Evolutionary conservation across 495 filamentous ascomycete genomes (phyloP), one percentile per base, ranked within the genome.

Genomic region (Ramalina peruviana): DNA sequence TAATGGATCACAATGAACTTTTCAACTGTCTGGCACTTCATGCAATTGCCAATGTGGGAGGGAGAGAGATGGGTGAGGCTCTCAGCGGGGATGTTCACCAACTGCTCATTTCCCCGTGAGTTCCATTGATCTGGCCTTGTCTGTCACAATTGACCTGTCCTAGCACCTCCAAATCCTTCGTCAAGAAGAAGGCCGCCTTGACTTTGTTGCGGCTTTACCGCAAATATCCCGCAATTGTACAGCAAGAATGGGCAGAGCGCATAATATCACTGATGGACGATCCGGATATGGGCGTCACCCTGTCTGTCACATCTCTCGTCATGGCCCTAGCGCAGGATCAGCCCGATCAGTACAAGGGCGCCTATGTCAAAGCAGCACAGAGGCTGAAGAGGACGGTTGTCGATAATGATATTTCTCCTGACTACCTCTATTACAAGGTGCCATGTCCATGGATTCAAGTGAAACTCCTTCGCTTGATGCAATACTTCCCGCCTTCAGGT

Each of bases 231-330:
- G 80, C 74, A 48, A 96, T 97, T 57, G 85, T 99, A 11, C 86
- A 94, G 62, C 85, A 83, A 41, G 87, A 96, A 71, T 99, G 93
- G 92, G 84, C 88, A 0, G 93, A 97, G 64, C 73, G 93, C 40
- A 96, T 99, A 58, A 94, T 99, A 62, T 89, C 90, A 2, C 71
- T 99, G 15, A 97, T 99, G 93, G 93, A 99, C 61, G 93, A 99
- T 55, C 74, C 78, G 6, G 90, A 99, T 56, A 80, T 96, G 68
- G 93, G 93, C 50, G 93, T 99, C 20, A 85, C 88, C 2, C 70
- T 97, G 7, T 99, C 93, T 0, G 88, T 97, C 26, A 97, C 93
- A 0, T 99, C 93, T 25, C 72, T 99, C 15, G 82, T 99, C 50
- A 97, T 96, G 89, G 83, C 93, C 11, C 63, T 97, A 52, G 92